phyloP scores from a whole-genome alignment of 176 grass and related monocot genomes.

The Eragrostis nindensis region DNA sequence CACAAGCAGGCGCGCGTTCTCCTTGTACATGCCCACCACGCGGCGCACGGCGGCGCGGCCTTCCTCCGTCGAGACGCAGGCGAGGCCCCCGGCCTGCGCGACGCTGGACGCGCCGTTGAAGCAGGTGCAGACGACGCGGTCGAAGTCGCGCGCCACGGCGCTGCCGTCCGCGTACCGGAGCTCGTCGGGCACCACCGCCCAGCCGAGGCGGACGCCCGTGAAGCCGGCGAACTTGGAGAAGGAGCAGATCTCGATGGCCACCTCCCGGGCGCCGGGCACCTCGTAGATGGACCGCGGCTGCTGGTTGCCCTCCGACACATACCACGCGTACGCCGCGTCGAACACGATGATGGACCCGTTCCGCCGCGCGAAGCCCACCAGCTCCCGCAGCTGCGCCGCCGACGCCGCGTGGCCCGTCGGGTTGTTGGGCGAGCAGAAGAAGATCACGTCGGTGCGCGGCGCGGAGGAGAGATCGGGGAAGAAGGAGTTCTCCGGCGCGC shows the following conservation, averaged over 20 bases:
- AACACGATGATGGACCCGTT: constrained; percentile 97
- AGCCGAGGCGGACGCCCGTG: constrained; percentile 85
- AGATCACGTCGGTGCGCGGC: constrained; percentile 87
- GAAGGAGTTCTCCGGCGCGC: constrained; percentile 78
- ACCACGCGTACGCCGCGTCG: constrained; percentile 80
- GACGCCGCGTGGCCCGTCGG: constrained; percentile 87
- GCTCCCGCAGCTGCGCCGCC: constrained; percentile 61
- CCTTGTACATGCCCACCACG: constrained; percentile 70
- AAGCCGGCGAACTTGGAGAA: constrained; percentile 97
- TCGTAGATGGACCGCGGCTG: constrained; percentile 86
- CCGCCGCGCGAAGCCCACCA: constrained; percentile 65
- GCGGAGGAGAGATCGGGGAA: constrained; percentile 82
- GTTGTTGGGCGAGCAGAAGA: constrained; percentile 99
- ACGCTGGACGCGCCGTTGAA: constrained; percentile 96
- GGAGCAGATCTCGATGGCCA: constrained; percentile 94
- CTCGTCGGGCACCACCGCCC: constrained; percentile 85
- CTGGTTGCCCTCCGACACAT: constrained; percentile 43
- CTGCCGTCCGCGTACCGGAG: constrained; percentile 69
- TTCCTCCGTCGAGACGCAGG: constrained; percentile 65
- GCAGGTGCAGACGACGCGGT: constrained; percentile 85
- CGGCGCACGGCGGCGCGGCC: constrained; percentile 49
- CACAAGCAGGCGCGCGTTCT: constrained; percentile 68
- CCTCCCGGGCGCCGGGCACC: constrained; percentile 83
- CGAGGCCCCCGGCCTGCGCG: constrained; percentile 73
- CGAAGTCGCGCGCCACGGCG: constrained; percentile 70